Percentiles rank a stretch among this genome's conserved stretches.
Evolutionary conservation across 768 basidiomycete genomes (phyloP).

Genomic region (Russula earlei): DNA sequence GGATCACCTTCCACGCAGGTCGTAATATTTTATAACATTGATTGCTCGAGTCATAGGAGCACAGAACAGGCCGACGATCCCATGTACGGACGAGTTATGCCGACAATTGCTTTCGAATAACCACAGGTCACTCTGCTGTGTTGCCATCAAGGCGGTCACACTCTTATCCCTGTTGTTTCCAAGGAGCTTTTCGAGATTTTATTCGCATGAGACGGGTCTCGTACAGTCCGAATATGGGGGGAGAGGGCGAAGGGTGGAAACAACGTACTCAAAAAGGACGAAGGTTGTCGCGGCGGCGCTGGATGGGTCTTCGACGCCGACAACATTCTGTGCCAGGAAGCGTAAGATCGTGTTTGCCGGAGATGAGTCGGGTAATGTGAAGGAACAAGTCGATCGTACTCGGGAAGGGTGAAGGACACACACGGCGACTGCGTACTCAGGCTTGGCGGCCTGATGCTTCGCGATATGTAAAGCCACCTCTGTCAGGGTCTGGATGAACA

Average conservation of each 20-base stretch:
- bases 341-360: slow-evolving; percentile 40
- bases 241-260: too few relatives aligned
- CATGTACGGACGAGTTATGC: too few relatives aligned
- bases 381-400: too few relatives aligned
- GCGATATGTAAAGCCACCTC: slow-evolving; percentile 35
- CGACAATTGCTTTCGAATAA: slow-evolving; percentile 22
- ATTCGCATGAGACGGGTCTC: too few relatives aligned
- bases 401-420: not conserved
- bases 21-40: too few relatives aligned
- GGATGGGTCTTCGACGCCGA: not conserved
- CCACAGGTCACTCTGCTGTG: slow-evolving; percentile 25
- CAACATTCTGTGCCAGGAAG: slow-evolving; percentile 29
- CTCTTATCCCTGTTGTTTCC: slow-evolving; percentile 23
- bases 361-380: too few relatives aligned
- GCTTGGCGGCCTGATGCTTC: not conserved
- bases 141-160: slow-evolving; percentile 30
- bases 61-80: too few relatives aligned
- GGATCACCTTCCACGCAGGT: too few relatives aligned
- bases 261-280: slow-evolving; percentile 24
- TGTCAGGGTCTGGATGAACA: slow-evolving; percentile 33
- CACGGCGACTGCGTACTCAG: slow-evolving; percentile 72
- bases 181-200: slow-evolving; percentile 24
- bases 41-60: too few relatives aligned
- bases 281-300: slow-evolving; percentile 27
- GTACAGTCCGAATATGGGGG: not conserved